Evolutionary conservation across 2,329 filamentous ascomycete genomes (phyloP).

Genomic region (Albophoma yamanashiensis): DNA sequence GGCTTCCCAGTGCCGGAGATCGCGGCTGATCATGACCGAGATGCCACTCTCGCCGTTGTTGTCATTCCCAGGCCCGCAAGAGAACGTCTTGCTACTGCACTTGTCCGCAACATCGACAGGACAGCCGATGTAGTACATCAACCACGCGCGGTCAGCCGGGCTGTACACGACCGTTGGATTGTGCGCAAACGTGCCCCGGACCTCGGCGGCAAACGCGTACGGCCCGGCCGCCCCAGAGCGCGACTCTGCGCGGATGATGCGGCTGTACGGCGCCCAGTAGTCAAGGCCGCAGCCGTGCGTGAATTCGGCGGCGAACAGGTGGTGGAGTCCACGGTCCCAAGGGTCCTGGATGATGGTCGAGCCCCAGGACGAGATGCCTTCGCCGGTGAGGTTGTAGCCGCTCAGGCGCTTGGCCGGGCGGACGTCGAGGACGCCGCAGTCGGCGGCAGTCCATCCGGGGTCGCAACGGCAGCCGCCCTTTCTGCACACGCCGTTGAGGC

Average conservation of each 20-base stretch:
- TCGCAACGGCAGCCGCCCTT: not conserved
- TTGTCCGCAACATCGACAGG: conserved; percentile 11
- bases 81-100: conserved; percentile 6
- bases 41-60: conserved; percentile 14
- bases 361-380: conserved; percentile 35
- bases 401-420: conserved; percentile 14
- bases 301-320: conserved; percentile 34
- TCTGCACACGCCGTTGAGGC: conserved; percentile 12
- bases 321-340: conserved; percentile 32
- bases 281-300: conserved; percentile 31
- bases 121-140: conserved; percentile 12
- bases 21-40: conserved; percentile 13
- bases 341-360: conserved; percentile 24
- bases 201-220: not conserved
- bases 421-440: not conserved
- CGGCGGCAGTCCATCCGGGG: not conserved
- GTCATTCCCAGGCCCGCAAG: conserved; percentile 9
- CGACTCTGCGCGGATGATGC: conserved; percentile 26
- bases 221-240: conserved; percentile 5
- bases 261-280: conserved; percentile 23
- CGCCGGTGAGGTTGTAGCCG: conserved; percentile 34
- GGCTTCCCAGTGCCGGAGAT: conserved; percentile 8
- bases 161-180: not conserved
- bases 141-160: not conserved
- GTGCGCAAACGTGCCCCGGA: not conserved